Conservation (phyloP, 148 eudicot species). For the Spergularia bocconei region DNA sequence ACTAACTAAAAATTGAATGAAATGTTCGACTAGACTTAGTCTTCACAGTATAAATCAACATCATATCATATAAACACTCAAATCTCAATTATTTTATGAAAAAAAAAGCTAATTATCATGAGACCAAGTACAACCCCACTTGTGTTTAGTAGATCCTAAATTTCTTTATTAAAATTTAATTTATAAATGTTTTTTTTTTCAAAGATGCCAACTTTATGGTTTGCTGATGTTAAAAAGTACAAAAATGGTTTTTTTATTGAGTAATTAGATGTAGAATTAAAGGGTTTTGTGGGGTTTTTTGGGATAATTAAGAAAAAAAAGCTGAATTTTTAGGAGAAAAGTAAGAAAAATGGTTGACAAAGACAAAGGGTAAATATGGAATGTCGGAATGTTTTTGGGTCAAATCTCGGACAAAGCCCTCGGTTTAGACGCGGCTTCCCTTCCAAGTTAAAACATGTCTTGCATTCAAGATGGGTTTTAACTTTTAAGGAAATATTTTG, state of each 20-base stretch:
- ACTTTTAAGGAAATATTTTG: too few relatives aligned
- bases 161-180: neutral
- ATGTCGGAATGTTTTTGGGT: slow-evolving; percentile 1
- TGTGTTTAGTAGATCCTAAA: slow-evolving; percentile 1
- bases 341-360: slow-evolving; percentile 7
- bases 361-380: neutral
- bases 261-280: neutral
- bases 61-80: slow-evolving; percentile 5
- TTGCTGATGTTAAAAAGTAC: neutral
- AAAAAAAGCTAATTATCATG: slow-evolving; percentile 12
- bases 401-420: too few relatives aligned
- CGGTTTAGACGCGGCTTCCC: too few relatives aligned
- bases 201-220: slow-evolving; percentile 5
- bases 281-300: neutral
- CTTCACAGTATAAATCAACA: slow-evolving; percentile 20
- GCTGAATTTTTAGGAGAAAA: neutral
- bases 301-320: neutral
- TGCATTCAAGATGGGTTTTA: too few relatives aligned
- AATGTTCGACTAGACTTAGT: slow-evolving; percentile 14
- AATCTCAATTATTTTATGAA: neutral
- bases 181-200: neutral
- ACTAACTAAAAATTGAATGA: neutral
- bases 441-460: too few relatives aligned
- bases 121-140: slow-evolving; percentile 30
- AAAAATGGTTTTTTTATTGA: neutral